phyloP scores from a whole-genome alignment of 148 eudicot species.

The Gaultheria prostrata region DNA sequence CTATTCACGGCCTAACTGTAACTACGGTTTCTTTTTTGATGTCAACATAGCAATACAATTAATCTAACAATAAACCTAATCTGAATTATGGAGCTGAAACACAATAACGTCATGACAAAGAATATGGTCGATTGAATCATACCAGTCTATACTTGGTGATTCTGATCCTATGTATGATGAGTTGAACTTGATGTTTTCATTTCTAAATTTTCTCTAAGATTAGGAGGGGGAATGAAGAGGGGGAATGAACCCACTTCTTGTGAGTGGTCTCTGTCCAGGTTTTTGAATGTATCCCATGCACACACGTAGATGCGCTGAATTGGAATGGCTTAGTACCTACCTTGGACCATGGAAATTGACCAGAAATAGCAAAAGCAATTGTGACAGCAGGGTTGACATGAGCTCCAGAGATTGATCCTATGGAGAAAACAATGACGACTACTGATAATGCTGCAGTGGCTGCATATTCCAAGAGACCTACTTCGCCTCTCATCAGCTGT shows the following conservation, averaged over 20 bases:
- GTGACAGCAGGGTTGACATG: slow-evolving; percentile 92
- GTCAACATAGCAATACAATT: neutral
- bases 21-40: neutral
- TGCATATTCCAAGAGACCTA: slow-evolving; percentile 68
- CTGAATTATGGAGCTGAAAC: neutral
- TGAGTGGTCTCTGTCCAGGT: neutral
- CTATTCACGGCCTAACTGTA: neutral
- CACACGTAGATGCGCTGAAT: neutral
- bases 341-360: slow-evolving; percentile 79
- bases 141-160: neutral
- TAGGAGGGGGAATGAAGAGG: no score
- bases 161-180: neutral
- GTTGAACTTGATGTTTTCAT: neutral
- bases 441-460: slow-evolving; percentile 67
- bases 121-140: neutral
- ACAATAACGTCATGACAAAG: neutral
- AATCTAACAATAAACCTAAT: neutral
- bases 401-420: slow-evolving; percentile 74
- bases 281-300: neutral
- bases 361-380: slow-evolving; percentile 68
- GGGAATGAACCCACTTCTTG: neutral
- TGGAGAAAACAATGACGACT: slow-evolving; percentile 51
- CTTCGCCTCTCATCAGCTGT: slow-evolving; percentile 38
- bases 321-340: slow-evolving; percentile 27
- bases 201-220: neutral